These are phyloP conservation scores for Diaporthe citri DNA, from an alignment of 2,329 filamentous ascomycete species.

Conservation along the genomic window DNA sequence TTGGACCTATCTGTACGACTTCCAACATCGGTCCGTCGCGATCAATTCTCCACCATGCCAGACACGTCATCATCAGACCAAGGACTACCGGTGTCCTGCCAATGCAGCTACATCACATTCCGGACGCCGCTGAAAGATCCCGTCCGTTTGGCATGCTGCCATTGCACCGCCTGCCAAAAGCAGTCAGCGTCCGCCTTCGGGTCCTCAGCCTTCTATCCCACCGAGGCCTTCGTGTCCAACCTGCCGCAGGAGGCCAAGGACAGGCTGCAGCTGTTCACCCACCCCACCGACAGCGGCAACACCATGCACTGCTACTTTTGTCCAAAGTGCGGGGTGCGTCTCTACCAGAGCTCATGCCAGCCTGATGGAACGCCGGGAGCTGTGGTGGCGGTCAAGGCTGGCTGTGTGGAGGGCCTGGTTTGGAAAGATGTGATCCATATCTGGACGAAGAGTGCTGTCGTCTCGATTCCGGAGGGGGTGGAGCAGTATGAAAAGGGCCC, in stretches of 20 bases:
- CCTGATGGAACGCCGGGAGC: conserved; percentile 52
- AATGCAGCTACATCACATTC: conserved; percentile 51
- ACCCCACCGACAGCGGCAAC: conserved; percentile 47
- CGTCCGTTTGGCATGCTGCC: conserved; percentile 51
- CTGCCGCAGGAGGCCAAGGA: conserved; percentile 46
- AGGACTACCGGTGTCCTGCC: conserved; percentile 44
- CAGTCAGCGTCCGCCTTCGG: conserved; percentile 53
- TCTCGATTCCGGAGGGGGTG: conserved; percentile 55
- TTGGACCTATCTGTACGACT: no score
- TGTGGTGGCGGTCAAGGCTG: conserved; percentile 61
- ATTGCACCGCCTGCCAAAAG: conserved; percentile 54
- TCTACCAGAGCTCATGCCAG: conserved; percentile 59
- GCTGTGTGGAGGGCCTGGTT: conserved; percentile 56
- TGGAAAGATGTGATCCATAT: conserved; percentile 59
- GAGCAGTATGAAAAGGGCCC: conserved; percentile 9
- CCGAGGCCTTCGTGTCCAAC: conserved; percentile 49
- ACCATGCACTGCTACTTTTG: conserved; percentile 53
- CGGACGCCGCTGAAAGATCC: conserved; percentile 44
- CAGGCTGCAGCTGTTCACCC: conserved; percentile 47
- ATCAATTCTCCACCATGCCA: not conserved
- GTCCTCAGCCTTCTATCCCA: conserved; percentile 52
- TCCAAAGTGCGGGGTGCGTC: conserved; percentile 54
- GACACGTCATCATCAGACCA: not conserved
- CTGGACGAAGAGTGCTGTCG: conserved; percentile 58
- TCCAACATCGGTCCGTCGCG: not conserved